Conservation (phyloP, 306 rosid species). For the Purshia tridentata region DNA sequence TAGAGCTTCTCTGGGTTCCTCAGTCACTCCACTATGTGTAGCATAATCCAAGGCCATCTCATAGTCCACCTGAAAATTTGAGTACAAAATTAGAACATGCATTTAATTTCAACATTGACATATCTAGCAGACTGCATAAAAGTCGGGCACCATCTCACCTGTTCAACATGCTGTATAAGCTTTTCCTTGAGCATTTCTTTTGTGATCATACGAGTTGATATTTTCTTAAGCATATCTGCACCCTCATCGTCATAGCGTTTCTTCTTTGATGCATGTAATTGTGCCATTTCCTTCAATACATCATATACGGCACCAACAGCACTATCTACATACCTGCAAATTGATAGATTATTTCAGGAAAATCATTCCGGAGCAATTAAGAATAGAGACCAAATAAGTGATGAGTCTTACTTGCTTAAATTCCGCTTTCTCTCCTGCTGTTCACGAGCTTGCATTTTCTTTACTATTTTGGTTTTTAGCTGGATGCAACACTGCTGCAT, state of each 20-base stretch:
- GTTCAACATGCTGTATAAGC: constrained; percentile 86
- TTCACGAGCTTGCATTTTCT: constrained; percentile 94
- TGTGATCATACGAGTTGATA: constrained; percentile 58
- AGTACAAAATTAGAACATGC: not conserved
- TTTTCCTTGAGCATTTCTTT: constrained; percentile 71
- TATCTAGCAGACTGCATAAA: not conserved
- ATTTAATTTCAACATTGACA: not conserved
- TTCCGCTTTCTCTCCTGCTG: constrained; percentile 96
- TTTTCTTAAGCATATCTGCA: constrained; percentile 57
- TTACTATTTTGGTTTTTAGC: constrained; percentile 85
- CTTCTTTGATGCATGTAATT: constrained; percentile 59
- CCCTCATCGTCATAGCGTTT: constrained; percentile 48
- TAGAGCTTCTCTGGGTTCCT: constrained; percentile 74
- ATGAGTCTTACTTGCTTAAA: constrained; percentile 58
- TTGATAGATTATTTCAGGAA: constrained; percentile 20
- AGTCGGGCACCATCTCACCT: constrained; percentile 49
- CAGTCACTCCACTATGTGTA: constrained; percentile 88
- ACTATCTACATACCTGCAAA: constrained; percentile 80
- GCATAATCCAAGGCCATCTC: constrained; percentile 98
- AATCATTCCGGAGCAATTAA: constrained; percentile 12
- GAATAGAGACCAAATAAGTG: constrained; percentile 19
- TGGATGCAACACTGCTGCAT: constrained; percentile 94
- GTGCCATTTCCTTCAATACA: constrained; percentile 62
- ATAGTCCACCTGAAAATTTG: constrained; percentile 72
- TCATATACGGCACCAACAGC: constrained; percentile 63